Percentiles rank a stretch among this genome's conserved stretches.
Conservation (phyloP, 805 yeast species). For the Crinitomyces ghanaensis region DNA sequence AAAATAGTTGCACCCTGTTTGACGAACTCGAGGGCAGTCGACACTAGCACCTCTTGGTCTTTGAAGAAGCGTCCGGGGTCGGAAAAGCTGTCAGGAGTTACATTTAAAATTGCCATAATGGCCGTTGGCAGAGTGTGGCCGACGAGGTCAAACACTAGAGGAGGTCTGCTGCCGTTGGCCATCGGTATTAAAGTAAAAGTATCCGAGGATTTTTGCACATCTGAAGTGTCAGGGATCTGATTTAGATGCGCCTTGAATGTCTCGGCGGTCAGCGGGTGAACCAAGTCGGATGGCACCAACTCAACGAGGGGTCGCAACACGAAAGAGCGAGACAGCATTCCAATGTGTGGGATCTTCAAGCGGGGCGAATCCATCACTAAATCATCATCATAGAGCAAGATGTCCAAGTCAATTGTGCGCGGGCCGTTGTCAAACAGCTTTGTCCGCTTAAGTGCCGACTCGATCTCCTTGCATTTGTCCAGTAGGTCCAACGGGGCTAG, state of each 20-base stretch:
- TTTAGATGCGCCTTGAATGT: constrained; percentile 58
- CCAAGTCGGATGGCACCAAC: constrained; percentile 47
- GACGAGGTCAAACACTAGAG: constrained; percentile 35
- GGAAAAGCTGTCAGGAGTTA: constrained; percentile 91
- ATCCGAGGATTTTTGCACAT: constrained; percentile 17
- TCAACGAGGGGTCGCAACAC: constrained; percentile 86
- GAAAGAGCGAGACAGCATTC: constrained; percentile 82
- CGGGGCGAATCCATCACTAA: constrained; percentile 42
- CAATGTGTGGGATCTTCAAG: constrained; percentile 72
- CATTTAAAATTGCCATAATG: constrained; percentile 79
- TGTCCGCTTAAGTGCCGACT: constrained; percentile 60
- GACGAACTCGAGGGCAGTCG: constrained; percentile 39
- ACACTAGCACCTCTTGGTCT: constrained; percentile 32
- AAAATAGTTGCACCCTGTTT: constrained; percentile 58
- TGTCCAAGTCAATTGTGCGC: constrained; percentile 80
- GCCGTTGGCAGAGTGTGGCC: constrained; percentile 40
- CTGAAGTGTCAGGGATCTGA: constrained; percentile 35
- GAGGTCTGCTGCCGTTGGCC: constrained; percentile 16
- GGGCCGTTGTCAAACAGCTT: constrained; percentile 88
- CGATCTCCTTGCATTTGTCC: constrained; percentile 56
- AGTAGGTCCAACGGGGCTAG: constrained; percentile 57
- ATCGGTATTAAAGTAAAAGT: constrained; percentile 15
- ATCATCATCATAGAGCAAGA: constrained; percentile 50
- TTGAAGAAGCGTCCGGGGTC: constrained; percentile 70
- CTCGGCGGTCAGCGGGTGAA: constrained; percentile 83